Percentiles rank a stretch among this genome's conserved stretches.
Conservation (phyloP, 2,329 filamentous ascomycete species). For the Talaromyces sp. region DNA sequence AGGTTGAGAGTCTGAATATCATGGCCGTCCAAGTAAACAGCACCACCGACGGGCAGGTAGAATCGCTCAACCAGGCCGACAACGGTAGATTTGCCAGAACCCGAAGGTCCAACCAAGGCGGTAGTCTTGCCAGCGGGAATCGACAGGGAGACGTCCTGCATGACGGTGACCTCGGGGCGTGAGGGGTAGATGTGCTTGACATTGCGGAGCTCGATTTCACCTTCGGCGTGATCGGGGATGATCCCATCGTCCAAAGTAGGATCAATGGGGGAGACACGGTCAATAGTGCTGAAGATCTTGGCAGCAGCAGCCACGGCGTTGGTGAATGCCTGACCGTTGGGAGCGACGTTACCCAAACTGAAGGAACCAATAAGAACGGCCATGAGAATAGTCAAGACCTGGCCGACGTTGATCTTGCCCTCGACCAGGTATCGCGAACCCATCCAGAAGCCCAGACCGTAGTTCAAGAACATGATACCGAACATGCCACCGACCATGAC, state of each 20-base stretch:
- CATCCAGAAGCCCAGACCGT: slow-evolving; percentile 85
- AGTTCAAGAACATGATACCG: slow-evolving; percentile 78
- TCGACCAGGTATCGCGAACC: slow-evolving; percentile 70
- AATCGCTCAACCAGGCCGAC: slow-evolving; percentile 91
- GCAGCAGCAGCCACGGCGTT: slow-evolving; percentile 76
- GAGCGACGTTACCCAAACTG: slow-evolving; percentile 80
- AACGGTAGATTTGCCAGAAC: slow-evolving; percentile 91
- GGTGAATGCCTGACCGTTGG: slow-evolving; percentile 82
- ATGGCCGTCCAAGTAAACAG: slow-evolving; percentile 75
- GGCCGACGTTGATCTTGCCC: slow-evolving; percentile 53
- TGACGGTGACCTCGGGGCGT: slow-evolving; percentile 81
- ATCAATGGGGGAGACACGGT: slow-evolving; percentile 80
- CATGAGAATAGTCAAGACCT: slow-evolving; percentile 81
- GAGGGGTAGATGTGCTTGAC: slow-evolving; percentile 94
- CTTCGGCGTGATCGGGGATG: slow-evolving; percentile 68
- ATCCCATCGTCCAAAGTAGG: slow-evolving; percentile 67
- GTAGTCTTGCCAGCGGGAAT: slow-evolving; percentile 90
- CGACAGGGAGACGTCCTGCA: slow-evolving; percentile 73
- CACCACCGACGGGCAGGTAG: slow-evolving; percentile 80
- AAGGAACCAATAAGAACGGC: slow-evolving; percentile 89
- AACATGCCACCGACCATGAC: slow-evolving; percentile 83
- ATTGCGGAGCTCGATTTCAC: slow-evolving; percentile 73
- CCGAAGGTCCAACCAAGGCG: slow-evolving; percentile 88
- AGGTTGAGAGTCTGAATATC: slow-evolving; percentile 80
- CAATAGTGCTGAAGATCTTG: slow-evolving; percentile 94